A percentile compares a stretch with the other conserved stretches of the same genome.
Conservation (phyloP, 352 stramenopile species). For the Phytophthora chlamydospora region DNA sequence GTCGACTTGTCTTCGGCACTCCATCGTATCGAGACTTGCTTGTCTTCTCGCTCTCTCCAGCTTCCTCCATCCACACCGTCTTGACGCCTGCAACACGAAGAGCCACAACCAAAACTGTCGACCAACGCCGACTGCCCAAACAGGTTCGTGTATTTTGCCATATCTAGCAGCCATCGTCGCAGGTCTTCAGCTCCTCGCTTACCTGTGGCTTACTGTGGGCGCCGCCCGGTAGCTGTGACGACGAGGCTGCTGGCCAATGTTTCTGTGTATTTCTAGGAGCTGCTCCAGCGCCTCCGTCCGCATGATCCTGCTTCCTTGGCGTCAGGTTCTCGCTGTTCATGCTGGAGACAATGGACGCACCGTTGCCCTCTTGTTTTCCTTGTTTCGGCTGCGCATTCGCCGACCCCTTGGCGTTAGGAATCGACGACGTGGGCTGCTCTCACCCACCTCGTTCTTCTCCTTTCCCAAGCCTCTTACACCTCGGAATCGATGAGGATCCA, state of each 20-base stretch:
- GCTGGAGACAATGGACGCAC: conserved; percentile 14
- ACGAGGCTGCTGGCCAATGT: conserved; percentile 19
- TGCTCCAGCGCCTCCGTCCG: conserved; percentile 20
- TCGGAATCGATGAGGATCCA: conserved; percentile 93
- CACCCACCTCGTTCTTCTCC: neutral
- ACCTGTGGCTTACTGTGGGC: neutral
- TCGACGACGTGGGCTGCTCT: neutral
- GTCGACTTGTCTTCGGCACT: conserved; percentile 16
- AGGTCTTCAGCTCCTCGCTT: conserved; percentile 9
- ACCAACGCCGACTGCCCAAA: conserved; percentile 18
- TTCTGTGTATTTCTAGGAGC: conserved; percentile 38
- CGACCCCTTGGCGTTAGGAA: neutral
- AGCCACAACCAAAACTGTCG: conserved; percentile 20
- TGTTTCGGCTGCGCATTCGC: conserved; percentile 1
- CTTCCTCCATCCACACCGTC: too few species aligned
- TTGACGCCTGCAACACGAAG: conserved; percentile 2
- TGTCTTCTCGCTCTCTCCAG: too few species aligned
- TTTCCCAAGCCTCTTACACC: conserved; percentile 52
- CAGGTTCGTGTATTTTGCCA: conserved; percentile 23
- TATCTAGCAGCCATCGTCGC: conserved; percentile 23
- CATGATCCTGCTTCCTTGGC: conserved; percentile 13
- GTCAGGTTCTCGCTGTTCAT: conserved; percentile 3
- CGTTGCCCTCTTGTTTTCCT: conserved; percentile 19
- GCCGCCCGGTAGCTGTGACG: conserved; percentile 1
- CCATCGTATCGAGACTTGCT: neutral